Evolutionary conservation across 495 filamentous ascomycete species (phyloP).

Genomic region (Aspergillus diversus): DNA sequence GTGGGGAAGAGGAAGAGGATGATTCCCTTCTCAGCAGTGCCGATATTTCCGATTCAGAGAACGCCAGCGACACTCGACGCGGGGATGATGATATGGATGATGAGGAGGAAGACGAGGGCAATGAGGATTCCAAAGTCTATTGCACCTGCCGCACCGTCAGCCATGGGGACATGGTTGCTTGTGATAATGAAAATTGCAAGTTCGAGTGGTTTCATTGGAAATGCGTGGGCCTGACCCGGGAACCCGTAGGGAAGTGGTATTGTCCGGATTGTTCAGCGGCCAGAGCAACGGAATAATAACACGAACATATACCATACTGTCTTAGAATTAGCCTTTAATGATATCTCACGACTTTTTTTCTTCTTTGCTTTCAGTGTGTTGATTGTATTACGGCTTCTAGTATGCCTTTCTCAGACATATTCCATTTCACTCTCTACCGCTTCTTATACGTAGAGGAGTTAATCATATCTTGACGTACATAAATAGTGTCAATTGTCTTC

Average conservation of each 20-base stretch:
- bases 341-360: slow-evolving; percentile 13
- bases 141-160: slow-evolving; percentile 91
- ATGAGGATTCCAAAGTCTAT: slow-evolving; percentile 86
- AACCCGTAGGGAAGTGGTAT: slow-evolving; percentile 91
- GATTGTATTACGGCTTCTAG: not conserved
- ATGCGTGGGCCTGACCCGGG: slow-evolving; percentile 86
- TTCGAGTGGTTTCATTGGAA: slow-evolving; percentile 99
- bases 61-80: slow-evolving; percentile 40
- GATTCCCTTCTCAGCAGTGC: slow-evolving; percentile 58
- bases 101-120: slow-evolving; percentile 81
- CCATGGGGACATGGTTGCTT: slow-evolving; percentile 97
- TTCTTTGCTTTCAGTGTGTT: not conserved
- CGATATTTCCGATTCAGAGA: slow-evolving; percentile 54
- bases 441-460: not conserved
- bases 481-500: not conserved
- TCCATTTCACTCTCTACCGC: not conserved
- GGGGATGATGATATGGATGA: slow-evolving; percentile 64
- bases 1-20: slow-evolving; percentile 69
- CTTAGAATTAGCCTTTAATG: slow-evolving; percentile 8
- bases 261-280: slow-evolving; percentile 76
- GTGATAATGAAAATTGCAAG: slow-evolving; percentile 89
- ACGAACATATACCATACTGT: slow-evolving; percentile 8
- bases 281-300: slow-evolving; percentile 14
- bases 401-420: not conserved
- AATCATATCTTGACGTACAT: not conserved